Base-by-base conservation (phyloP, 768 basidiomycete species). In the Cytidiella melzeri region DNA sequence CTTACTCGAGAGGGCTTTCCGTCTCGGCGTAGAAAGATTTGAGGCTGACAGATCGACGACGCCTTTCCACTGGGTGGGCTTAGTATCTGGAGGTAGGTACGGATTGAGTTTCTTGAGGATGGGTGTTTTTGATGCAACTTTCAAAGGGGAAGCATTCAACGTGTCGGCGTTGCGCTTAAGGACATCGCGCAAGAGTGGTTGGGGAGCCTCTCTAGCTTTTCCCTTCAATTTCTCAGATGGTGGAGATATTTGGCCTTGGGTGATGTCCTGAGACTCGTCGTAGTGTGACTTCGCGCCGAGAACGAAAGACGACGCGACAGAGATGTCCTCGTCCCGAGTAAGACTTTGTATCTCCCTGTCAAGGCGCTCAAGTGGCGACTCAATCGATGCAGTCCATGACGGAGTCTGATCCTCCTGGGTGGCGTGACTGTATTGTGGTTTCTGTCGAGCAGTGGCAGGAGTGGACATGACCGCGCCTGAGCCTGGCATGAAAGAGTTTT, bases 381-480 rank as follows among this genome's bases (percentile, higher is more conserved):
- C 86, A 51, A 91, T 61, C 3, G 85, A 83, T 5, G 75, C 71
- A n/a, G 76, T 75, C 87, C 87, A 92, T 12, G 84, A 83, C 1
- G 81, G 73, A 10, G 74, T 75, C 12, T 73, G 73, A 3, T 53
- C 71, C 55, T 60, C 61, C 24, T 51, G 69, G 4, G 63, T 54
- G 19, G 74, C 74, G 41, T 58, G 72, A 52, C 74, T 63, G 36
- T 70, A 57, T 54, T 51, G 43, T 39, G 63, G 59, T 46, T 66
- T 66, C 26, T 62, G 51, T 9, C 52, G 69, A 57, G 53, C 66
- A 4, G 73, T 79, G 7, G 86, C 83, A 15, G 90, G 91, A 1
- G 90, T 92, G 2, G 89, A 92, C 1, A 87, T 86, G 47, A 84
- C 72, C 0, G 85, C 85, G 6, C 75, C 86, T 44, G 83, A 79